phyloP scores from a whole-genome alignment of 2,329 filamentous ascomycete genomes.

The Setomelanomma holmii region DNA sequence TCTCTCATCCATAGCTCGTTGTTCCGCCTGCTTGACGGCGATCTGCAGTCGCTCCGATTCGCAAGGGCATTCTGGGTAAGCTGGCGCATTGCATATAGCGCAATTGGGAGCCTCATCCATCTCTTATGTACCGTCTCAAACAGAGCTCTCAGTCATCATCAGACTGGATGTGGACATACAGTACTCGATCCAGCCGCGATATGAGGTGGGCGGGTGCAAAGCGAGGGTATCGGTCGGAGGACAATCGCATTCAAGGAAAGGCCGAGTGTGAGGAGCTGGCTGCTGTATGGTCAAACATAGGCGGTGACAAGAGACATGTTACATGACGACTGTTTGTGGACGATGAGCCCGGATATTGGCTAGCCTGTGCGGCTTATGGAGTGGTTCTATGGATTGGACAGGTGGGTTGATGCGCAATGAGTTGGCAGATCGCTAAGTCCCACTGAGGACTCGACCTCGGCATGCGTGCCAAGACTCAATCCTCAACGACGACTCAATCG shows the following conservation, averaged over 20 bases:
- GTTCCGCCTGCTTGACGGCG: constrained; percentile 49
- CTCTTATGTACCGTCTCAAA: constrained; percentile 33
- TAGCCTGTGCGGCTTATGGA: constrained; percentile 45
- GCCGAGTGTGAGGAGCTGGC: constrained; percentile 26
- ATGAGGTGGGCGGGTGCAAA: constrained; percentile 11
- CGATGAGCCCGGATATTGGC: constrained; percentile 31
- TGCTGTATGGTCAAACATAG: constrained; percentile 35
- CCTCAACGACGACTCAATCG: constrained; percentile 4
- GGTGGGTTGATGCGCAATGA: constrained; percentile 44
- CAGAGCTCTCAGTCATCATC: constrained; percentile 36
- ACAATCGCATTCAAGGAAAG: constrained; percentile 27
- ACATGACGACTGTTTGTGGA: constrained; percentile 44
- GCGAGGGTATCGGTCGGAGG: constrained; percentile 17
- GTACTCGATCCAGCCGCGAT: constrained; percentile 10
- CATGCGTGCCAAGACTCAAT: constrained; percentile 15
- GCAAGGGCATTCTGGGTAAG: constrained; percentile 49
- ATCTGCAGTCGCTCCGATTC: constrained; percentile 50
- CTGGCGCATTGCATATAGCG: constrained; percentile 50
- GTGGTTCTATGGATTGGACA: constrained; percentile 35
- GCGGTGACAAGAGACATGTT: constrained; percentile 49
- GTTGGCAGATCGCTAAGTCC: constrained; percentile 44
- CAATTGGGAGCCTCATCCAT: constrained; percentile 51
- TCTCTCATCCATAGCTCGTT: constrained; percentile 46
- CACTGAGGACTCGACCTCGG: constrained; percentile 28
- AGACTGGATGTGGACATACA: constrained; percentile 13